Evolutionary conservation across 2,329 filamentous ascomycete species (phyloP).

Genomic region (Fusarium torulosum): DNA sequence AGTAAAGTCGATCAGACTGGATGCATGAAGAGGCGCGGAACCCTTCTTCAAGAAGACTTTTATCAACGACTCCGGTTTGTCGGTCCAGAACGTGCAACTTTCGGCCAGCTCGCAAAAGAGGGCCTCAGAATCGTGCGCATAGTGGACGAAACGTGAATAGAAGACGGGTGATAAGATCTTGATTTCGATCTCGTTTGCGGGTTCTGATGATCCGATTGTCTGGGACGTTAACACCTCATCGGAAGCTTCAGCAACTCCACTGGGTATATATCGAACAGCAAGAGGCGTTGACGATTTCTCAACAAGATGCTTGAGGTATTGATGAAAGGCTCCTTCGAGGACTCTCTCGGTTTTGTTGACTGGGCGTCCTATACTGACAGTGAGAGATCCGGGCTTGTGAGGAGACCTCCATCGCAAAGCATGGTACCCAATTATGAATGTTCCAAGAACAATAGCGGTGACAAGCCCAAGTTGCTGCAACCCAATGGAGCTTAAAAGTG

Average conservation of each 20-base stretch:
- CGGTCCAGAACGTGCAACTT: slow-evolving; percentile 69
- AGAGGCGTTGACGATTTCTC: slow-evolving; percentile 59
- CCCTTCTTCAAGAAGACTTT: slow-evolving; percentile 59
- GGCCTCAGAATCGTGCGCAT: slow-evolving; percentile 71
- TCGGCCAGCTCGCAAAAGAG: slow-evolving; percentile 71
- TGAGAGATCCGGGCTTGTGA: slow-evolving; percentile 67
- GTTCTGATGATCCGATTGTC: slow-evolving; percentile 32
- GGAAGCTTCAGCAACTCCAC: slow-evolving; percentile 58
- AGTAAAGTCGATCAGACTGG: slow-evolving; percentile 55
- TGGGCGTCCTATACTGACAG: slow-evolving; percentile 65
- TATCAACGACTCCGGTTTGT: slow-evolving; percentile 65
- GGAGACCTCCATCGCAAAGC: not conserved
- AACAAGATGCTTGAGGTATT: slow-evolving; percentile 64
- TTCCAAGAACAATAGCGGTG: not conserved
- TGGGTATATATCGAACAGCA: slow-evolving; percentile 65
- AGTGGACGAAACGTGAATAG: slow-evolving; percentile 74
- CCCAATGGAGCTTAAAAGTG: slow-evolving; percentile 6
- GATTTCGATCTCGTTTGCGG: slow-evolving; percentile 62
- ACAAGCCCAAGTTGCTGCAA: slow-evolving; percentile 10
- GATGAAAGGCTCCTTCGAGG: slow-evolving; percentile 62
- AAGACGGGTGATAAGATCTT: slow-evolving; percentile 73
- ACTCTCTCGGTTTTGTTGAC: slow-evolving; percentile 63
- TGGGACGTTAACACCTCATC: slow-evolving; percentile 57
- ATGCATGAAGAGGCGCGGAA: slow-evolving; percentile 52
- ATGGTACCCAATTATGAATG: not conserved